Conservation (phyloP, 208 protist species). For the Kentomonas sorsogonicus region DNA sequence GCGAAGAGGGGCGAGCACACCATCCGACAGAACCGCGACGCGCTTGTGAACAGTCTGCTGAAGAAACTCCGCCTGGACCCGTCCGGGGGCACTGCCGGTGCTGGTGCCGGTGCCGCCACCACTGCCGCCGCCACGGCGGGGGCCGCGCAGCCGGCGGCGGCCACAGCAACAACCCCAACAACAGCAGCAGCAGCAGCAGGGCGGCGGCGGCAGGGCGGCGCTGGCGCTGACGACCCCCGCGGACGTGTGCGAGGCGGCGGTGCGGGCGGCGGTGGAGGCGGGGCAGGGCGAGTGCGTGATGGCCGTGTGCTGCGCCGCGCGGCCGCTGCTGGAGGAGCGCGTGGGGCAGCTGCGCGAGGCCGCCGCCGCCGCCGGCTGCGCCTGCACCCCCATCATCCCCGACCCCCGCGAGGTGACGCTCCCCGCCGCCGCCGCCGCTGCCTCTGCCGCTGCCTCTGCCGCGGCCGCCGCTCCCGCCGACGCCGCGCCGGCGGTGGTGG, state of each 20-base stretch:
- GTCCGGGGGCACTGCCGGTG: constrained; percentile 9
- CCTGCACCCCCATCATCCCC: constrained; percentile 33
- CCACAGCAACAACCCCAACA: no score
- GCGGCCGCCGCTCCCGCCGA: background rate
- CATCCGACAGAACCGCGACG: constrained; percentile 48
- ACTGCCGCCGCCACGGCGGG: background rate
- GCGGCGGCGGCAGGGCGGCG: background rate
- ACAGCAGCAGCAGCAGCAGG: no score
- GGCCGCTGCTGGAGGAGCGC: constrained; percentile 24
- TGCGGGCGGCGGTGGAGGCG: constrained; percentile 29
- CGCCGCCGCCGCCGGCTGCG: constrained; percentile 21
- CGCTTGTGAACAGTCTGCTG: constrained; percentile 52
- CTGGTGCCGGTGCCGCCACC: background rate
- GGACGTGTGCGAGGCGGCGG: constrained; percentile 32
- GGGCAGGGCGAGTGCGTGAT: constrained; percentile 76
- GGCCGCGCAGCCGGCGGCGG: background rate
- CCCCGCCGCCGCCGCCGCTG: background rate
- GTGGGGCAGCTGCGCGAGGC: constrained; percentile 23
- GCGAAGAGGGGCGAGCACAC: constrained; percentile 64
- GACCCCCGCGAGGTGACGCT: constrained; percentile 46
- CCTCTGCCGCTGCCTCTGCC: constrained; percentile 8
- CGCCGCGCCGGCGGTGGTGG: constrained; percentile 13
- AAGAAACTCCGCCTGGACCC: constrained; percentile 41
- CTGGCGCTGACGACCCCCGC: constrained; percentile 13
- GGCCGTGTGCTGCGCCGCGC: constrained; percentile 26